Conservation (phyloP, 805 yeast species). For the Wickerhamomyces chambardii region DNA sequence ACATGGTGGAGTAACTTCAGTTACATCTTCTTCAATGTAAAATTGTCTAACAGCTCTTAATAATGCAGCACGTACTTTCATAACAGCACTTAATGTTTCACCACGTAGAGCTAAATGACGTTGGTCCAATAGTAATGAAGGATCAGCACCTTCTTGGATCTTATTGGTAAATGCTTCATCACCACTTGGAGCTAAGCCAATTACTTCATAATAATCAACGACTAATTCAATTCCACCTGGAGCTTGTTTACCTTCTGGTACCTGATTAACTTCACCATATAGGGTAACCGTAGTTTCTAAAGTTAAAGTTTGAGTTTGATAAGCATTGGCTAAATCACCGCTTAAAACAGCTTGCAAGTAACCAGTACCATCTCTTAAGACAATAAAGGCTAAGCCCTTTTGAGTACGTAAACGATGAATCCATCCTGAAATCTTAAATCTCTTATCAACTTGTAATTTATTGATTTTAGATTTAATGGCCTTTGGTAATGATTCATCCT, state of each 20-base stretch:
- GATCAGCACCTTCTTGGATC: conserved; percentile 90
- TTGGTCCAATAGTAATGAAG: conserved; percentile 84
- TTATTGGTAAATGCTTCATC: conserved; percentile 93
- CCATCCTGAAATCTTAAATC: conserved; percentile 90
- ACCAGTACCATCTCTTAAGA: conserved; percentile 94
- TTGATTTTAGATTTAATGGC: conserved; percentile 62
- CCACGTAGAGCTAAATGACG: conserved; percentile 97
- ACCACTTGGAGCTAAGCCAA: conserved; percentile 95
- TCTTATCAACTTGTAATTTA: conserved; percentile 41
- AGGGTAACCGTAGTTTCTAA: conserved; percentile 78
- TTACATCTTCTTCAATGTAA: conserved; percentile 61
- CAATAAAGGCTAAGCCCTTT: conserved; percentile 85
- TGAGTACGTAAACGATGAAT: conserved; percentile 89
- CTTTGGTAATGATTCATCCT: conserved; percentile 64
- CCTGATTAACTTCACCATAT: conserved; percentile 70
- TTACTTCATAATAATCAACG: conserved; percentile 82
- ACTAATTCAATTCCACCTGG: conserved; percentile 95
- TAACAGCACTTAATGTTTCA: conserved; percentile 83
- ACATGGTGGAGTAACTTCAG: conserved; percentile 98
- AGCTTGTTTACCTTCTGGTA: conserved; percentile 95
- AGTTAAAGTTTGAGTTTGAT: conserved; percentile 76
- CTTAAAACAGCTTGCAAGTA: conserved; percentile 77
- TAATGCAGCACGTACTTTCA: conserved; percentile 88
- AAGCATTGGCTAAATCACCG: conserved; percentile 90
- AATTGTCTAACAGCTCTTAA: conserved; percentile 69